Percentiles rank a stretch among this genome's conserved stretches.
phyloP scores from a whole-genome alignment of 2,329 filamentous ascomycete species.

The Colletotrichum magnum region DNA sequence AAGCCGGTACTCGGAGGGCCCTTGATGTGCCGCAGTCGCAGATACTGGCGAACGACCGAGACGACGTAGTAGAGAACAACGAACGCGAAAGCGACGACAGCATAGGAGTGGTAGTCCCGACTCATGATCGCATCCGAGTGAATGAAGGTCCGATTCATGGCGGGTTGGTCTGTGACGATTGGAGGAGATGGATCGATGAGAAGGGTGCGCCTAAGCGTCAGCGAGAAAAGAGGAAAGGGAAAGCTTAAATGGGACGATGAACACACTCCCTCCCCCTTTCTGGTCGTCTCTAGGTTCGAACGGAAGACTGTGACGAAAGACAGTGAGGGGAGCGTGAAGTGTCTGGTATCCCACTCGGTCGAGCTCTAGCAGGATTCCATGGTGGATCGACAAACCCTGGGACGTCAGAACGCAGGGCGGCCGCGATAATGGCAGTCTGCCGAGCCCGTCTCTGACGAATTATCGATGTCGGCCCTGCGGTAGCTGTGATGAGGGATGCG shows the following conservation, averaged over 20 bases:
- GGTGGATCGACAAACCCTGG: not conserved
- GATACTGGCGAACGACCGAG: constrained; percentile 48
- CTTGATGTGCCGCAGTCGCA: constrained; percentile 55
- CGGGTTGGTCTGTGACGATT: not conserved
- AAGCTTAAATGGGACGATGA: not conserved
- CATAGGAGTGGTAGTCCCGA: constrained; percentile 9
- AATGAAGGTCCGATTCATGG: not conserved
- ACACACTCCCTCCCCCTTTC: not conserved
- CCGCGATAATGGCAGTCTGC: not conserved
- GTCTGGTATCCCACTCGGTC: too few species aligned
- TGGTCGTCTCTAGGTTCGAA: too few species aligned
- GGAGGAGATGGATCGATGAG: not conserved
- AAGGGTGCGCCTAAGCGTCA: constrained; percentile 1
- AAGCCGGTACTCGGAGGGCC: constrained; percentile 55
- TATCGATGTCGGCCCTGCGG: not conserved
- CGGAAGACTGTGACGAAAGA: not conserved
- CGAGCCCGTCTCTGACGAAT: not conserved
- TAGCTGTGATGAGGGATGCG: not conserved
- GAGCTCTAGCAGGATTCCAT: too few species aligned
- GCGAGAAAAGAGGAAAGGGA: not conserved
- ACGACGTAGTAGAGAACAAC: constrained; percentile 34
- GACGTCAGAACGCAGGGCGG: not conserved
- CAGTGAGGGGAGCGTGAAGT: too few species aligned
- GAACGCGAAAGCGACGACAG: not conserved
- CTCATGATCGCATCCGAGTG: constrained; percentile 18